Conservation (phyloP, 2,329 filamentous ascomycete genomes). For the Conoideocrella luteorostrata region DNA sequence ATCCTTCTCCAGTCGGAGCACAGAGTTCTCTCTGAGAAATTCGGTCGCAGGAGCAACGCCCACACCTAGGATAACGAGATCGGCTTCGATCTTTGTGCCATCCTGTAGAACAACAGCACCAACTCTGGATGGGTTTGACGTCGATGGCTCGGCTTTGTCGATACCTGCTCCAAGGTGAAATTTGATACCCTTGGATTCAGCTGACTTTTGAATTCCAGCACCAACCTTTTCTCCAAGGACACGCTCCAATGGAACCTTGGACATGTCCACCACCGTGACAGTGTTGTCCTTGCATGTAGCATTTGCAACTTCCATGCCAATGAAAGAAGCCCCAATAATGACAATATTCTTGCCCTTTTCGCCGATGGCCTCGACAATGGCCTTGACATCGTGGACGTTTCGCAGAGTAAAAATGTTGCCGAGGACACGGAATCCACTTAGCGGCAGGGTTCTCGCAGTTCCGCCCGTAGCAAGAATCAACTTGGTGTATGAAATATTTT, state of each 20-base stretch:
- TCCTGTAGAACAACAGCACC: slow-evolving; percentile 79
- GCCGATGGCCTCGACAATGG: slow-evolving; percentile 73
- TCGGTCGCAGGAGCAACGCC: slow-evolving; percentile 82
- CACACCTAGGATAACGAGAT: slow-evolving; percentile 86
- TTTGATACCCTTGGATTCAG: slow-evolving; percentile 83
- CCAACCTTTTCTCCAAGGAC: slow-evolving; percentile 81
- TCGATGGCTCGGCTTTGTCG: slow-evolving; percentile 71
- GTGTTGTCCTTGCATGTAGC: slow-evolving; percentile 72
- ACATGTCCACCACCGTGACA: slow-evolving; percentile 85
- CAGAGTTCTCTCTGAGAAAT: slow-evolving; percentile 67
- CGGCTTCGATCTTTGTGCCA: slow-evolving; percentile 75
- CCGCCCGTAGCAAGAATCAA: slow-evolving; percentile 87
- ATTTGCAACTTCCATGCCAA: slow-evolving; percentile 95
- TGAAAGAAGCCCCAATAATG: slow-evolving; percentile 88
- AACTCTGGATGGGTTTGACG: slow-evolving; percentile 62
- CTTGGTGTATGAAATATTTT: slow-evolving; percentile 73
- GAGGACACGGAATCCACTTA: slow-evolving; percentile 80
- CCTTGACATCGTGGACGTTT: slow-evolving; percentile 67
- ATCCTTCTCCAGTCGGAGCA: slow-evolving; percentile 68
- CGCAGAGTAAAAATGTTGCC: slow-evolving; percentile 83
- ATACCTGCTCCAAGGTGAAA: slow-evolving; percentile 79
- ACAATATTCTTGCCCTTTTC: slow-evolving; percentile 86
- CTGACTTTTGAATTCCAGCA: slow-evolving; percentile 66
- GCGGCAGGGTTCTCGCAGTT: slow-evolving; percentile 64
- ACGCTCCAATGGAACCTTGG: slow-evolving; percentile 74